Base-by-base conservation (phyloP, 805 yeast genomes). In the Saturnispora besseyi region DNA sequence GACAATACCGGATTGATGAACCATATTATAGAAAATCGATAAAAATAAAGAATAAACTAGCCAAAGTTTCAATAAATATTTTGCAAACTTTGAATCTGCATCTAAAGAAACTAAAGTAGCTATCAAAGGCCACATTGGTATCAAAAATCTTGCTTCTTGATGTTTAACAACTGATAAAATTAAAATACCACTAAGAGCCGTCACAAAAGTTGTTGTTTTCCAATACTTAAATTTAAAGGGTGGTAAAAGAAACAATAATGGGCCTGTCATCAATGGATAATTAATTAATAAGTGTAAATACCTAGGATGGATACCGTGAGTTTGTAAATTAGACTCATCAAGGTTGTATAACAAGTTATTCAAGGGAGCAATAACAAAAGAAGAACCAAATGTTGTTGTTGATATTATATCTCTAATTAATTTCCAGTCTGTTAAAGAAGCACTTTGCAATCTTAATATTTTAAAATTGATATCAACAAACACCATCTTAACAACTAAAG, bases 1-100 rank as follows among this genome's bases (percentile, higher is more conserved):
- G 1, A 91, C 68, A 0, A 93, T 78, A 1, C 99, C 99, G 38
- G 91, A 89, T 69, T 93, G 99, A 59, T 93, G 99, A 28, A 80
- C 71, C 0, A 79, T 62, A 0, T 98, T 98, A 84, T 87, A 82
- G 1, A 90, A 53, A 0, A 81, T 12, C 1, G 80, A 78, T 69
- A 87, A 63, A 0, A 70, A 41, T 0, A 75, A 12, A 60, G 89
- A 90, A 69, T 87, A 93, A 0, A 68, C 52, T 18, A 82, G 65
- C 90, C 95, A 87, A 0, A 65, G 36, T 31, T 63, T 58, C 15
- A 73, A 55, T 4, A 70, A 48, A 4, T 62, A 36, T 4, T 64
- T 55, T 7, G 63, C 55, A 24, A 29, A 44, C 26, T 30, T 48
- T 12, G 51, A 44, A 36, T 51, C 45, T 12, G 49, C 29, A 37